Conservation (phyloP, 306 rosid genomes). For the Lathyrus sativus region DNA sequence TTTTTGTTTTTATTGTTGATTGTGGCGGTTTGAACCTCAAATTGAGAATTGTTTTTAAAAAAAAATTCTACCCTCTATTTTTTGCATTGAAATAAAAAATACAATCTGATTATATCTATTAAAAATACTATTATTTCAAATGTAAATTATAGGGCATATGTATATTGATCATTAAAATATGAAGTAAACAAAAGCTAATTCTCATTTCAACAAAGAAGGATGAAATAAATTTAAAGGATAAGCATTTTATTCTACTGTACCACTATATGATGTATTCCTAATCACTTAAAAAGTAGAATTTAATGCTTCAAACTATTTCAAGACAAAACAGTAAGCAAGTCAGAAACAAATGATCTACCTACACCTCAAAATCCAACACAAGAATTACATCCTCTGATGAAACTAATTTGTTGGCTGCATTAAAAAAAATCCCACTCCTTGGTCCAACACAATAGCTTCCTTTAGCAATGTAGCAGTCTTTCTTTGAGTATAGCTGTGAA, state of each 20-base stretch:
- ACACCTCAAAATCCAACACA: conserved; percentile 81
- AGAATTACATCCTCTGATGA: conserved; percentile 61
- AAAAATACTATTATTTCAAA: no score
- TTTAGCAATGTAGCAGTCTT: conserved; percentile 64
- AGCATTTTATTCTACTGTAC: conserved; percentile 3
- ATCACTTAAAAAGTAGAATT: conserved; percentile 34
- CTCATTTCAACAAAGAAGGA: conserved; percentile 5
- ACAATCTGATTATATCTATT: neutral
- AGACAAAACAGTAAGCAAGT: conserved; percentile 7
- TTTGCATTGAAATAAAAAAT: neutral
- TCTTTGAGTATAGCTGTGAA: conserved; percentile 54
- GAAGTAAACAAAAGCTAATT: conserved; percentile 30
- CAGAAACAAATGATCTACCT: conserved; percentile 53
- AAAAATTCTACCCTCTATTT: no score
- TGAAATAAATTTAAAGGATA: conserved; percentile 10
- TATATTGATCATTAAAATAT: conserved; percentile 2
- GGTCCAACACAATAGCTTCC: conserved; percentile 51
- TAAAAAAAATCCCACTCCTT: conserved; percentile 42
- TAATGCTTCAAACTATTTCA: conserved; percentile 22
- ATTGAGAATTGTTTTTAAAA: no score
- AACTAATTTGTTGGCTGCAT: conserved; percentile 38
- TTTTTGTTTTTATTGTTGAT: no score
- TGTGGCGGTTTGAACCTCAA: no score
- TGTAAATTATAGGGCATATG: neutral
- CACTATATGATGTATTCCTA: conserved; percentile 19